phyloP scores from a whole-genome alignment of 2,329 filamentous ascomycete species.

The Allantophomopsis lycopodina region DNA sequence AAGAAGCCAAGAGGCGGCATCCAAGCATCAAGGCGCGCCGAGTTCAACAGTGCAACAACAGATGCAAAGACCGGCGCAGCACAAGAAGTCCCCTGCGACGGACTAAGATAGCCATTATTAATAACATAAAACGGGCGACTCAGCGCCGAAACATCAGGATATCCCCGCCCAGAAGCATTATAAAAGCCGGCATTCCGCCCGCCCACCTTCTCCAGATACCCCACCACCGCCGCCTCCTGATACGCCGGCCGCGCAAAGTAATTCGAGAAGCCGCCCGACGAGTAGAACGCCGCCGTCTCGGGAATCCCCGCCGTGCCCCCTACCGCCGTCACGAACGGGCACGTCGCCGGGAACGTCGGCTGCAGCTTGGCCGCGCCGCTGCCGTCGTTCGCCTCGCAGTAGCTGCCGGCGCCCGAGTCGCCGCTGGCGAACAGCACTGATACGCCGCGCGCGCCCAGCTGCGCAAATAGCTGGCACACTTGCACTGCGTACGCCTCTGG shows the following conservation, averaged over 20 bases:
- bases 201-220: conserved; percentile 3
- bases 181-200: conserved; percentile 5
- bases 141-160: conserved; percentile 28
- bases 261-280: conserved; percentile 17
- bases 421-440: conserved; percentile 46
- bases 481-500: conserved; percentile 44
- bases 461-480: conserved; percentile 49
- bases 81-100: conserved; percentile 10
- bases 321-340: conserved; percentile 53
- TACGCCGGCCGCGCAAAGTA: conserved; percentile 6
- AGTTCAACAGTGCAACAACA: conserved; percentile 25
- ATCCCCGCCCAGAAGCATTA: conserved; percentile 30
- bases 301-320: conserved; percentile 41
- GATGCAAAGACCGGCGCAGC: conserved; percentile 41
- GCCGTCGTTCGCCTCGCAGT: conserved; percentile 46
- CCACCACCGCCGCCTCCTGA: conserved; percentile 2
- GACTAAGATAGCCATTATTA: conserved; percentile 1
- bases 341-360: conserved; percentile 49
- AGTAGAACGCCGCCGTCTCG: conserved; percentile 29
- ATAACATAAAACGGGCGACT: conserved; percentile 4
- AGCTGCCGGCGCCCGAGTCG: conserved; percentile 30
- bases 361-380: conserved; percentile 38
- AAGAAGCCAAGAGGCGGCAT: conserved; percentile 5
- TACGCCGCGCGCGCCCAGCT: conserved; percentile 54
- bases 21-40: conserved; percentile 3